Evolutionary conservation across 108 stramenopile species (phyloP), one percentile per base, ranked within the genome.

Genomic region (Fragilariopsis cylindrus): DNA sequence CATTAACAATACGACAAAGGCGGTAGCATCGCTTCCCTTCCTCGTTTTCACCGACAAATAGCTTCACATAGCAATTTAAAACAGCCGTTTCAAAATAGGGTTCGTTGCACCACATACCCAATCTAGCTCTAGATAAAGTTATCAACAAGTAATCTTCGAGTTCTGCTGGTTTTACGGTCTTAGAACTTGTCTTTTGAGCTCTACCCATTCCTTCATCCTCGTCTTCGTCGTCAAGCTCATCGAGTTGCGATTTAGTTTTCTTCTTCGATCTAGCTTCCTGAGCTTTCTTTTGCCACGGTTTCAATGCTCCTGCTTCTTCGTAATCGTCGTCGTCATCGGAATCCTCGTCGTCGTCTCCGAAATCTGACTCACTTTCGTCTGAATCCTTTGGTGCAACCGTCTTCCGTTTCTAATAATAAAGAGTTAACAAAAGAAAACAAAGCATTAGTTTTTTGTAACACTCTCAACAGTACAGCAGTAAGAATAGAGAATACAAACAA

Each of bases 31-130:
- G 90, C 53, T 92, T 88, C 16, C 88, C 87, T 30, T 85, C 69
- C 3, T 79, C 82, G 60, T 93, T 87, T 71, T 88, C 91, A 47
- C 95, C 95, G 50, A 96, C 88, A 53, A 86, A 87, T 8, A 96
- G 60, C 39, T 89, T 84, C 30, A 92, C 90, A 64, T 86, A 96
- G 60, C 81, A 90, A 72, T 89, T 69, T 71, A 80, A 74, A 15
- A 96, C 88, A 3, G 95, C 92, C 19, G 84, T 75, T 64, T 89
- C 82, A 78, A 96, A 96, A 64, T 79, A 96, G 12, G 95, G 95
- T 60, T 96, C 95, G 71, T 92, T 88, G 76, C 92, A 93, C 95
- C 92, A 93, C 40, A 85, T 85, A 30, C 87, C 89, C 69, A 96
- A 79, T 49, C 89, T 81, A 42, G 89, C 82, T 55, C 95, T 76